Evolutionary conservation across 352 stramenopile genomes (phyloP), one percentile per base, ranked within the genome.

Genomic region (Phytophthora hybrid): DNA sequence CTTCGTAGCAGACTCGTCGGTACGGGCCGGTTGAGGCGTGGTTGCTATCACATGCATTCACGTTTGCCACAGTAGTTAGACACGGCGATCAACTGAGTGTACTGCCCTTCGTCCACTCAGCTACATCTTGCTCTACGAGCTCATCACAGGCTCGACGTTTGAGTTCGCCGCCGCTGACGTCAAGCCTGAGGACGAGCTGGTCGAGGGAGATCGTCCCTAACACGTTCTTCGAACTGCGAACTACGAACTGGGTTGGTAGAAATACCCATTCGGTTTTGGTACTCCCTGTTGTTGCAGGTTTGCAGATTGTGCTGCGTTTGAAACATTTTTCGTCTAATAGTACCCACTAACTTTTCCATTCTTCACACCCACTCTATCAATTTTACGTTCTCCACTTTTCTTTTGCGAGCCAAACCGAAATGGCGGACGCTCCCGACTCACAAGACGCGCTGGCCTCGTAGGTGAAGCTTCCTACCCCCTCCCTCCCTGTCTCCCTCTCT

Each of bases 101-200:
- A n/a, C n/a, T n/a, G n/a, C n/a, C n/a, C n/a, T n/a, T n/a, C n/a
- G n/a, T n/a, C n/a, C n/a, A n/a, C n/a, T n/a, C n/a, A 26, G 98
- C 64, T 99, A 99, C 86, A 99, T 99, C 63, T 81, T 98, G 75
- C 90, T 99, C 19, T 99, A 98, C 83, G 98, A 99, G 80, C 97
- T 99, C 59, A 99, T 99, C 76, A 99, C 98, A 54, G 97, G 97
- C 67, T 84, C 98, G 34, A 69, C 84, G 14, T 99, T 99, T 78
- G 83, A 90, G 47, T 98, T 99, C 73, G 85, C 85, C 3, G 59
- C 74, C 18, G 60, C 46, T 0, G 65, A 63, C 1, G 66, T 32
- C 54, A 77, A 79, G 56, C 79, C 62, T 55, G 84, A 82, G 61
- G 66, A 90, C 29, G 67, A 88, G 55, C 73, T 93, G 7, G 70